Conservation (phyloP, 2,329 filamentous ascomycete genomes). For the Ceratocystis colombiana region DNA sequence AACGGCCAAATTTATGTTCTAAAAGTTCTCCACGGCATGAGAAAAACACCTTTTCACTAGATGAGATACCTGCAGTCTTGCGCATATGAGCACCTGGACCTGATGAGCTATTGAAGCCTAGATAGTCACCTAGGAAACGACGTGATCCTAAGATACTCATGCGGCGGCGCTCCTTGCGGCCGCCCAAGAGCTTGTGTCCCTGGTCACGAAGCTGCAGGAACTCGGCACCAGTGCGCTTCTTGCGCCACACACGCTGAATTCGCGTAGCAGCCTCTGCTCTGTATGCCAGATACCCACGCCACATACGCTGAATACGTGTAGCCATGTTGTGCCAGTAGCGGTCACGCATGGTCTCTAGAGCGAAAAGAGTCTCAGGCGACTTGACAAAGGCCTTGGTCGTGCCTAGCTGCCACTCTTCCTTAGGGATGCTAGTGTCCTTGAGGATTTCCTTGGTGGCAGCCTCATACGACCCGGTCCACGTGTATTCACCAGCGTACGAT, state of each 20-base stretch:
- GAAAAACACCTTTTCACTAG: slow-evolving; percentile 70
- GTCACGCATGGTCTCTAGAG: slow-evolving; percentile 93
- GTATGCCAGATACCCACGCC: slow-evolving; percentile 91
- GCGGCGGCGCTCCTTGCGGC: slow-evolving; percentile 80
- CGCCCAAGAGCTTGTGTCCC: slow-evolving; percentile 69
- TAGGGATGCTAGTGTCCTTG: slow-evolving; percentile 89
- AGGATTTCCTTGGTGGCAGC: slow-evolving; percentile 85
- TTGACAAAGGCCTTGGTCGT: slow-evolving; percentile 97
- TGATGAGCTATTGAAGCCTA: slow-evolving; percentile 70
- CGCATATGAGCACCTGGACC: slow-evolving; percentile 76
- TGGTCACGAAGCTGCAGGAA: slow-evolving; percentile 81
- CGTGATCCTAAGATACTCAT: slow-evolving; percentile 87
- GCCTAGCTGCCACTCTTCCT: slow-evolving; percentile 94
- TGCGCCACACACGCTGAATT: slow-evolving; percentile 92
- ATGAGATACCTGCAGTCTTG: slow-evolving; percentile 57
- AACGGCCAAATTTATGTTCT: slow-evolving; percentile 90
- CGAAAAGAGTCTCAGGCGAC: slow-evolving; percentile 91
- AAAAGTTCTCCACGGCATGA: slow-evolving; percentile 84
- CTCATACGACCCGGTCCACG: slow-evolving; percentile 80
- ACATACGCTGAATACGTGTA: slow-evolving; percentile 90
- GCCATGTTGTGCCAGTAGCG: slow-evolving; percentile 99
- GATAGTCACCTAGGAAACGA: slow-evolving; percentile 88
- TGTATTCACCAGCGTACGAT: slow-evolving; percentile 94
- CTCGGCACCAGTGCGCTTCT: slow-evolving; percentile 81
- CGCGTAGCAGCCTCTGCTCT: slow-evolving; percentile 83